Base-by-base conservation (phyloP, 257 asterid species). In the Hygrophila difformis region DNA sequence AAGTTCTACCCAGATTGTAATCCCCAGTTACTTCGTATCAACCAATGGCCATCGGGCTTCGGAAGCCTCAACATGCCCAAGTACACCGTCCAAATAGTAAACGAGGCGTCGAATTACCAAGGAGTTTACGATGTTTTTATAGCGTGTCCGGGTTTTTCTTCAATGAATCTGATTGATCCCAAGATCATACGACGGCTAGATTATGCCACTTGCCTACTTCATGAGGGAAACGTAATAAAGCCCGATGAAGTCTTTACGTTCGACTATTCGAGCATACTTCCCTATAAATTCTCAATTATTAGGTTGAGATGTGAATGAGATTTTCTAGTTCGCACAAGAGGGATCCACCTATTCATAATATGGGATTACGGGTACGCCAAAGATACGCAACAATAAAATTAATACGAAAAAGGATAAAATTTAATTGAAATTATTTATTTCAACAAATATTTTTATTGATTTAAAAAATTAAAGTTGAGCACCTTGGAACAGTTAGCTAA, bases 11-110 rank as follows among this genome's bases (percentile, higher is more conserved):
- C 16, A 9, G 18, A 14, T 14, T 76, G 84, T 9, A 54, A 51
- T 13, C 44, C 66, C 1, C 53, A 67, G n/a, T 8, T 28, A 8
- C 19, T 76, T n/a, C 54, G 52, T 3, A 55, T 69, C 40, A 60
- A 67, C 41, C 93, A 79, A 56, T 75, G 85, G 71, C 63, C 87
- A 15, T 77, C 87, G 0, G 93, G 88, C 1, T 83, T 51, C 16
- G 69, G 64, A 2, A 45, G 73, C 16, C 80, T 74, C 5, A 72
- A 79, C 38, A 26, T 76, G 4, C 94, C 94, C 0, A 68, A 74
- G 40, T 83, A 28, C 66, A 79, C 81, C 0, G 84, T 77, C 34
- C 77, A 79, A 18, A 77, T 83, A 0, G 38, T 70, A 34, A 58
- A 69, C 50, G 93, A 79, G 53, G 75, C 72, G 5, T 49, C 1